These are phyloP conservation scores for Sungouiella thailandica DNA, from an alignment of 805 yeast genomes.

Conservation along the genomic window DNA sequence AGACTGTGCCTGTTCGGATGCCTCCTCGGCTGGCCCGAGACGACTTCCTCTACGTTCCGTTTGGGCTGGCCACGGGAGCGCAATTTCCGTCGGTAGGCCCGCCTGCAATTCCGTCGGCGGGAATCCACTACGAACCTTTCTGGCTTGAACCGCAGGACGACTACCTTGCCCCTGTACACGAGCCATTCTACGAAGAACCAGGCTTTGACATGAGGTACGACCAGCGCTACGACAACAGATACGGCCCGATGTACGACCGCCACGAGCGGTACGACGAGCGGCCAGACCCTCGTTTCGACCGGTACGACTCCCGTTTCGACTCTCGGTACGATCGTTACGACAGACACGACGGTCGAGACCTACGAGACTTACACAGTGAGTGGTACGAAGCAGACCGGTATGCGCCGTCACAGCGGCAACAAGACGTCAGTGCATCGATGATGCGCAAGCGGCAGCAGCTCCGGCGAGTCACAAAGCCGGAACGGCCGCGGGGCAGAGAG, in stretches of 20 bases:
- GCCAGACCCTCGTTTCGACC: slow-evolving; percentile 5
- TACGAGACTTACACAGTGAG: too few species aligned
- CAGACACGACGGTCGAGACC: slow-evolving; percentile 3
- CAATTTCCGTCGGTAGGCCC: not conserved
- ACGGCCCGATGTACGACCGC: not conserved
- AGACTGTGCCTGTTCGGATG: slow-evolving; percentile 39
- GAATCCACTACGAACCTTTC: slow-evolving; percentile 4
- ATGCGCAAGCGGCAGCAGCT: slow-evolving; percentile 29
- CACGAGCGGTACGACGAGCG: slow-evolving; percentile 5
- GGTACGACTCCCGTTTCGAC: slow-evolving; percentile 7
- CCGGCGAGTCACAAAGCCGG: slow-evolving; percentile 11
- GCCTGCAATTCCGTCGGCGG: not conserved
- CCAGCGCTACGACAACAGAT: too few species aligned
- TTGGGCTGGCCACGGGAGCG: not conserved
- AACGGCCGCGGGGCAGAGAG: slow-evolving; percentile 2
- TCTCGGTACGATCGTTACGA: slow-evolving; percentile 5
- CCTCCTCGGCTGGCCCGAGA: slow-evolving; percentile 16
- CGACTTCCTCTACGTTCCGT: slow-evolving; percentile 3
- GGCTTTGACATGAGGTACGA: too few species aligned
- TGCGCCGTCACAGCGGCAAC: slow-evolving; percentile 26
- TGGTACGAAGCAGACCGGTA: too few species aligned
- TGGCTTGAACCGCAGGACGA: slow-evolving; percentile 8
- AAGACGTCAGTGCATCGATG: slow-evolving; percentile 28
- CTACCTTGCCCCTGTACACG: too few species aligned
- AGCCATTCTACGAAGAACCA: slow-evolving; percentile 3